phyloP scores from a whole-genome alignment of 2,329 filamentous ascomycete species.

The Neobulgaria alba region DNA sequence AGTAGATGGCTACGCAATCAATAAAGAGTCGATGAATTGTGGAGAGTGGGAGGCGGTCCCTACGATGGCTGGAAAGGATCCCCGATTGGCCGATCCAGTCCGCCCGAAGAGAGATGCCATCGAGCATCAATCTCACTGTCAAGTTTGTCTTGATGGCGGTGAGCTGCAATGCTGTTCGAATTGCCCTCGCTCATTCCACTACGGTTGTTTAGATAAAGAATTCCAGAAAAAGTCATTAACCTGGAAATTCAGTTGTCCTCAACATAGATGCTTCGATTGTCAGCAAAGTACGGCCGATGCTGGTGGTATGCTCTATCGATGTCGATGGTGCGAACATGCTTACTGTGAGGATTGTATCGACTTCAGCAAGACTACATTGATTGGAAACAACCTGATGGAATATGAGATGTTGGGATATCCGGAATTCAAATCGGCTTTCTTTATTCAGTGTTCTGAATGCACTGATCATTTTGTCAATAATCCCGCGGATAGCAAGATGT shows the following conservation, averaged over 20 bases:
- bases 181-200: slow-evolving; percentile 48
- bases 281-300: slow-evolving; percentile 38
- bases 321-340: slow-evolving; percentile 44
- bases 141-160: slow-evolving; percentile 42
- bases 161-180: slow-evolving; percentile 38
- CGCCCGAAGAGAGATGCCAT: slow-evolving; percentile 40
- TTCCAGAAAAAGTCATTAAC: slow-evolving; percentile 35
- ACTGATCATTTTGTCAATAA: slow-evolving; percentile 29
- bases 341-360: slow-evolving; percentile 53
- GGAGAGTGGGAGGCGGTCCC: slow-evolving; percentile 48
- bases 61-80: slow-evolving; percentile 46
- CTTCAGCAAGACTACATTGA: slow-evolving; percentile 39
- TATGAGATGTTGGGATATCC: slow-evolving; percentile 41
- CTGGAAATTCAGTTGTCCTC: slow-evolving; percentile 44
- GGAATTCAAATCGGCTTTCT: slow-evolving; percentile 37
- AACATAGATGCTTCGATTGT: slow-evolving; percentile 47
- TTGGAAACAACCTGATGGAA: slow-evolving; percentile 44
- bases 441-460: slow-evolving; percentile 42
- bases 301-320: slow-evolving; percentile 38
- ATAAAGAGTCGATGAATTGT: slow-evolving; percentile 45
- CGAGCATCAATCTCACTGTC: slow-evolving; percentile 41
- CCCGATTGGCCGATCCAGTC: slow-evolving; percentile 39
- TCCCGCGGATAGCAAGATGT: slow-evolving; percentile 23
- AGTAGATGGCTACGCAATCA: slow-evolving; percentile 45
- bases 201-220: slow-evolving; percentile 36